Evolutionary conservation across 345 rosid species (phyloP), one percentile per base, ranked within the genome.

Genomic region (Alliaria petiolata): DNA sequence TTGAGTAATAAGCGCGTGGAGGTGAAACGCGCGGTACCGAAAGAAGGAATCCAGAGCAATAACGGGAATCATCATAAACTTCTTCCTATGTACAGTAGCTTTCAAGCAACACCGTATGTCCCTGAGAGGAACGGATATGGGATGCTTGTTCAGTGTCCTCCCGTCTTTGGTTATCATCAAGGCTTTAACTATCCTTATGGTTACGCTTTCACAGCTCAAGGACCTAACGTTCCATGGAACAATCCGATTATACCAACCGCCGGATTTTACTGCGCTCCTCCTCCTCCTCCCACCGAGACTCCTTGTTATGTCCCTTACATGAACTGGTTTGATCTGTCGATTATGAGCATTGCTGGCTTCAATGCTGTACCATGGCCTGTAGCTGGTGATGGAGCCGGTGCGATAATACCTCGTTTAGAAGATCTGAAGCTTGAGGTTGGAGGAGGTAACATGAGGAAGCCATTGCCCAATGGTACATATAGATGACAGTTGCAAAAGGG

Each of bases 1-100:
- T 57, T 90, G 79, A 84, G 77, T 76, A 83, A 86, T 14, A 89
- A 80, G 79, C 71, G 65, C 1, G 91, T 88, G 50, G 98, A 92
- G 73, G 95, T 90, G 39, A 90, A 92, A 83, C 84, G 84, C 31
- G 98, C 96, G 3, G 85, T 90, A 70, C 96, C 96, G 2, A 92
- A 89, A 80, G 96, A 89, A 69, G 83, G 80, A 22, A 72, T 62
- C 34, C 84, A 74, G 76, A 75, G 71, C 25, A 61, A 46, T 62
- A 65, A 65, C 47, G 20, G 38, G 65, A 68, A 33, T 68, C 62
- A 45, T 55, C 10, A 36, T 59, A 70, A 56, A 5, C 12, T 7
- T 38, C 43, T 65, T 16, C 40, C 74, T 66, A 38, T 42, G 4
- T 52, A 61, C 43, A 71, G 1, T 35, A 53, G 57, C 74, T 54